Percentiles rank a stretch among this genome's conserved stretches.
Conservation (phyloP, 2,329 filamentous ascomycete genomes). For the Fusarium sp. region DNA sequence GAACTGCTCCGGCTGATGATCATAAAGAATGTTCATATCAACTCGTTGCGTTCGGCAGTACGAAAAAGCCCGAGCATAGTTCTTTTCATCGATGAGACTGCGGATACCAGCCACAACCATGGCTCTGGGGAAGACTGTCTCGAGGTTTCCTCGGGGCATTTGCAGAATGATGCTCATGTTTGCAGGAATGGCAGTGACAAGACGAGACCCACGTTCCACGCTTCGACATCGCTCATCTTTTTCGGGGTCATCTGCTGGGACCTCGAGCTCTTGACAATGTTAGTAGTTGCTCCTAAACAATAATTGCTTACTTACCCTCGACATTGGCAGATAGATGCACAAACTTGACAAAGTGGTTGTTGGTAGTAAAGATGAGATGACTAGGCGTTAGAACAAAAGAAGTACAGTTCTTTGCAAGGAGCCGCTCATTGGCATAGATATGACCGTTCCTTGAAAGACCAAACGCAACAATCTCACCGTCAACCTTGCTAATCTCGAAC, state of each 20-base stretch:
- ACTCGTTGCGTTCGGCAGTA: conserved; percentile 92
- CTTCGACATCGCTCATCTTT: conserved; percentile 90
- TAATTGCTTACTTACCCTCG: conserved; percentile 70
- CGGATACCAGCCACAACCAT: conserved; percentile 92
- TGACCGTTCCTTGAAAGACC: conserved; percentile 79
- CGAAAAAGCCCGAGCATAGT: conserved; percentile 84
- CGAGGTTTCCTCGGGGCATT: conserved; percentile 94
- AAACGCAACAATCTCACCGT: conserved; percentile 56
- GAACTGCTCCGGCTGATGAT: conserved; percentile 89
- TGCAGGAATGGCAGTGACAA: conserved; percentile 89
- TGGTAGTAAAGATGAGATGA: conserved; percentile 92
- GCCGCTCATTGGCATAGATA: conserved; percentile 76
- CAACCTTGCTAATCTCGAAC: conserved; percentile 57
- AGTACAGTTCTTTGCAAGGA: conserved; percentile 85
- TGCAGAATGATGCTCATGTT: conserved; percentile 87
- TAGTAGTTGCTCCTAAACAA: conserved; percentile 15
- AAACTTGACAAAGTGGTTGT: conserved; percentile 91
- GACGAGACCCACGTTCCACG: conserved; percentile 85
- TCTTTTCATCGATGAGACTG: conserved; percentile 76
- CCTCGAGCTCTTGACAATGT: conserved; percentile 70
- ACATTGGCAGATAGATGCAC: conserved; percentile 73
- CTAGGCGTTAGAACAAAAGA: conserved; percentile 83
- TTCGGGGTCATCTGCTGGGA: conserved; percentile 88
- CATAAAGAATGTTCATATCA: conserved; percentile 97
- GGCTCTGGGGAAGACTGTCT: conserved; percentile 92